Conservation (phyloP, 2,329 filamentous ascomycete genomes). For the Sclerotinia subarctica region DNA sequence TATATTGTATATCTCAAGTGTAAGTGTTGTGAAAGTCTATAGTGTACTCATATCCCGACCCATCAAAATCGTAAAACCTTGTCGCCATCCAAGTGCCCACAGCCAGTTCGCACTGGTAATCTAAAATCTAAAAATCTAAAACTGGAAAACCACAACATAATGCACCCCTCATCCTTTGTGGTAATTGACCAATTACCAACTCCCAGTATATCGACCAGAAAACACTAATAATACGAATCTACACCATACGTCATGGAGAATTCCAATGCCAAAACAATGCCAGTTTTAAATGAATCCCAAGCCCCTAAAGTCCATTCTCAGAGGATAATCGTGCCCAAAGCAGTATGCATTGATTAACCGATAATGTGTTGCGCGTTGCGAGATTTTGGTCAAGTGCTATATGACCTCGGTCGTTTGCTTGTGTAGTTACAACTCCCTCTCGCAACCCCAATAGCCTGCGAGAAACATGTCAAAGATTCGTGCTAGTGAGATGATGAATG, state of each 20-base stretch:
- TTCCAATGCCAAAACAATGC: background rate
- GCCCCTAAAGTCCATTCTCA: background rate
- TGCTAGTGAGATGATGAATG: conserved; percentile 10
- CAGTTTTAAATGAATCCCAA: background rate
- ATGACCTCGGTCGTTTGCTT: background rate
- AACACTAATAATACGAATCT: background rate
- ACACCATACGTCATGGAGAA: background rate
- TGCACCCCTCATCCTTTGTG: background rate
- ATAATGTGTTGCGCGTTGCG: background rate
- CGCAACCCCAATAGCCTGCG: background rate
- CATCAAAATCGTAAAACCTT: background rate
- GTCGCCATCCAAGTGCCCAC: background rate
- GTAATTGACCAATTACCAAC: background rate
- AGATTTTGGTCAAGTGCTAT: background rate
- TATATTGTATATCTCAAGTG: background rate
- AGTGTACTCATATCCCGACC: background rate
- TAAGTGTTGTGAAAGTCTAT: background rate
- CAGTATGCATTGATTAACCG: background rate
- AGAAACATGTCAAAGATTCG: background rate
- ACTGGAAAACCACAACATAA: background rate
- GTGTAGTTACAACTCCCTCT: background rate
- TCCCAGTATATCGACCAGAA: background rate
- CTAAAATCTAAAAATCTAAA: conserved; percentile 14
- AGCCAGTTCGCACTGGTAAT: conserved; percentile 10
- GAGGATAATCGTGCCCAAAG: background rate